These are phyloP conservation scores for Penicillium daleae DNA, from an alignment of 495 filamentous ascomycete species.

Conservation along the genomic window DNA sequence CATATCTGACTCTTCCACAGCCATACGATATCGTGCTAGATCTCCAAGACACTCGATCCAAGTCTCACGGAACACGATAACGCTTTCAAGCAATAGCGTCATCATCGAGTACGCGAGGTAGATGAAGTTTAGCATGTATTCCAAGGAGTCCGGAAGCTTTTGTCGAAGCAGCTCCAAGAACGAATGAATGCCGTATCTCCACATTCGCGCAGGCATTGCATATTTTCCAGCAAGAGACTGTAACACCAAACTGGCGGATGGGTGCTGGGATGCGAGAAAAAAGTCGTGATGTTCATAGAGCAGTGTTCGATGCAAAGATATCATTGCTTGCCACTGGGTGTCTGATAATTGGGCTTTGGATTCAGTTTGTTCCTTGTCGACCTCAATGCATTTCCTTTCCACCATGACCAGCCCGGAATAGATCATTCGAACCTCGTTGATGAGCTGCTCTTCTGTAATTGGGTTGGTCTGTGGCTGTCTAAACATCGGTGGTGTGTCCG, in stretches of 20 bases:
- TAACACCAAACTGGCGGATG: constrained; percentile 62
- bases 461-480: constrained; percentile 65
- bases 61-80: constrained; percentile 75
- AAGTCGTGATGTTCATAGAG: constrained; percentile 83
- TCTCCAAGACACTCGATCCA: constrained; percentile 94
- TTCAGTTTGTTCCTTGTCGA: constrained; percentile 63
- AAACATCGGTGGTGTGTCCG: constrained; percentile 52
- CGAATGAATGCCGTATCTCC: constrained; percentile 80
- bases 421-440: constrained; percentile 69
- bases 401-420: constrained; percentile 79
- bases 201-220: constrained; percentile 82
- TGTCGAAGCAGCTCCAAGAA: constrained; percentile 75
- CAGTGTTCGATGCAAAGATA: constrained; percentile 71
- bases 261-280: constrained; percentile 77
- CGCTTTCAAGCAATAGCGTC: constrained; percentile 75
- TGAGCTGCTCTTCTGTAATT: constrained; percentile 76
- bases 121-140: constrained; percentile 83
- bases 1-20: constrained; percentile 73
- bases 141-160: constrained; percentile 68
- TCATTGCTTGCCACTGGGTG: constrained; percentile 73
- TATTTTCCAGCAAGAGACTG: constrained; percentile 67
- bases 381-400: constrained; percentile 76
- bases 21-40: constrained; percentile 74
- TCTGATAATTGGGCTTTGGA: constrained; percentile 50
- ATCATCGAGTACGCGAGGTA: constrained; percentile 83